These are phyloP conservation scores for Lachnellula occidentalis DNA, from an alignment of 2,329 filamentous ascomycete species.

Conservation along the genomic window DNA sequence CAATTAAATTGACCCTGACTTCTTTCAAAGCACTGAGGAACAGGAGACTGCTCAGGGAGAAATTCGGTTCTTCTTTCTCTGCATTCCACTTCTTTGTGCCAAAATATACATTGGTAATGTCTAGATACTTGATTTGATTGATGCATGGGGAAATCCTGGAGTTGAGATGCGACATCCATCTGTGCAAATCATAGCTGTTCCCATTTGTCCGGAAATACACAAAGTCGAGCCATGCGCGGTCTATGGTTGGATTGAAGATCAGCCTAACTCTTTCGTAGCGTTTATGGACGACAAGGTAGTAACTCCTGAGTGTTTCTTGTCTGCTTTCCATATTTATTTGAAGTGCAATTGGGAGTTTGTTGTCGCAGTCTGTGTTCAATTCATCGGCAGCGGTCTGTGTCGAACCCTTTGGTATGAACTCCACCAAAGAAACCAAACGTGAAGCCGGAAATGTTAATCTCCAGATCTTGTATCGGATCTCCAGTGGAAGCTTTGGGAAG, in stretches of 20 bases:
- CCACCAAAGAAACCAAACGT: not conserved
- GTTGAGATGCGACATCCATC: not conserved
- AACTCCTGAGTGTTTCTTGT: not conserved
- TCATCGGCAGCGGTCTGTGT: not conserved
- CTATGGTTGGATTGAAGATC: not conserved
- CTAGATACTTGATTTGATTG: not conserved
- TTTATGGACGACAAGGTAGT: not conserved
- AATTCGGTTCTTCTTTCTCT: fast-evolving
- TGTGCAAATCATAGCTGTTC: not conserved
- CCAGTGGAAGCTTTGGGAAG: constrained; percentile 1
- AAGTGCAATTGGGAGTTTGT: not conserved
- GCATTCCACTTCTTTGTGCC: not conserved
- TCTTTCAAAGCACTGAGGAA: not conserved
- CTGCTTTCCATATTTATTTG: not conserved
- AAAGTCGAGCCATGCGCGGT: not conserved
- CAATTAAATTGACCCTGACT: not conserved
- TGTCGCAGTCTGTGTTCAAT: not conserved
- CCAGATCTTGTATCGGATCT: constrained; percentile 2
- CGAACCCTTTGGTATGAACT: not conserved
- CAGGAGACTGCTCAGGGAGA: not conserved
- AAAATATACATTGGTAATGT: not conserved
- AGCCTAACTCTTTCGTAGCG: not conserved
- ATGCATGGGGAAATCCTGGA: not conserved
- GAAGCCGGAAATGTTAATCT: not conserved
- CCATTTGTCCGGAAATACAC: not conserved